Percentiles rank a stretch among this genome's conserved stretches.
Evolutionary conservation across 805 yeast genomes (phyloP).

Genomic region (Komagataella phaffii): DNA sequence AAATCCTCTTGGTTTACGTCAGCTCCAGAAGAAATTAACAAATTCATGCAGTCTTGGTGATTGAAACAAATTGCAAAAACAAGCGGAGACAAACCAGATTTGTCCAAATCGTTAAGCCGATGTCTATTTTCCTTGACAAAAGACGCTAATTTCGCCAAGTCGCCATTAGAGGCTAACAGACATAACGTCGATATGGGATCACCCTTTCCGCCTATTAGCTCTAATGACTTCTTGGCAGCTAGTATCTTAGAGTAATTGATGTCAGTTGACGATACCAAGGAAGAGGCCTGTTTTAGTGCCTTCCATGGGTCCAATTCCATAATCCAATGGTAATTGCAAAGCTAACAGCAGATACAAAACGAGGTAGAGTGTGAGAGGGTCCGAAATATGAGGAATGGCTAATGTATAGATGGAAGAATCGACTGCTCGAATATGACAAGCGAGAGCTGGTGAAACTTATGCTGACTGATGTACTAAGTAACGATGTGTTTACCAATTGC

Average conservation of each 20-base stretch:
- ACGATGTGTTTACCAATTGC: no score
- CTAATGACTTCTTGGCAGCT: conserved; percentile 23
- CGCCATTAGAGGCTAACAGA: conserved; percentile 25
- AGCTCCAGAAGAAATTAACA: conserved; percentile 26
- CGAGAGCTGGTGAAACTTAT: background rate
- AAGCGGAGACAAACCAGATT: conserved; percentile 30
- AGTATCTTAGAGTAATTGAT: conserved; percentile 16
- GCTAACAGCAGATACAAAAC: background rate
- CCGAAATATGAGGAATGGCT: background rate
- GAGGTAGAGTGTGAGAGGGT: background rate
- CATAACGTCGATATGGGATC: conserved; percentile 20
- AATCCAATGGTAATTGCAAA: background rate
- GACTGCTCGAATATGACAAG: background rate
- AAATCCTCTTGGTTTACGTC: conserved; percentile 40
- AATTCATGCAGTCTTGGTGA: conserved; percentile 32
- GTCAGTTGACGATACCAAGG: conserved; percentile 12
- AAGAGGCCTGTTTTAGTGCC: conserved; percentile 9
- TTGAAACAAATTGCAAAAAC: conserved; percentile 45
- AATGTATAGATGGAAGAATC: background rate
- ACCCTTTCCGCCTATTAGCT: conserved; percentile 12
- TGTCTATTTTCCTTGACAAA: conserved; percentile 11
- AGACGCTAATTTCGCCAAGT: conserved; percentile 14
- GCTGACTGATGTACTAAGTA: no score
- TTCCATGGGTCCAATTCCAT: conserved; percentile 19
- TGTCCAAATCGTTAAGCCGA: conserved; percentile 16